Conservation (phyloP, 2,329 filamentous ascomycete species). For the Capronia americana region DNA sequence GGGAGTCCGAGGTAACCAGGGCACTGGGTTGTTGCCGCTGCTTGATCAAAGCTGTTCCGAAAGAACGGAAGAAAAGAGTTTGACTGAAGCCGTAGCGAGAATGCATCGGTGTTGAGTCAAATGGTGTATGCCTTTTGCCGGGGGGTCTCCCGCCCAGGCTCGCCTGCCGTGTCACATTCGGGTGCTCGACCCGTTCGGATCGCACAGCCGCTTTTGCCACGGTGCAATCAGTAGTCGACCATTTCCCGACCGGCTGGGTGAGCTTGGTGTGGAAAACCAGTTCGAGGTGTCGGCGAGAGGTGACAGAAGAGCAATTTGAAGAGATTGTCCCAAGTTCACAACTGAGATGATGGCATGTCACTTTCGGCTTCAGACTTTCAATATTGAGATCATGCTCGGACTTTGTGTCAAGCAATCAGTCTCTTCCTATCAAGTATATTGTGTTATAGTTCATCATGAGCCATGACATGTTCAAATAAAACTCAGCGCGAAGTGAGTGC, state of each 20-base stretch:
- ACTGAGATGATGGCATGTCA: constrained; percentile 7
- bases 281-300: not conserved
- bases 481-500: not conserved
- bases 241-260: not conserved
- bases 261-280: not conserved
- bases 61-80: not conserved
- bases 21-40: not conserved
- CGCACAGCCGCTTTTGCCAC: not conserved
- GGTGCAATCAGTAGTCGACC: not conserved
- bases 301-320: not conserved
- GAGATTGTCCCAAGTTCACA: not conserved
- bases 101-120: not conserved
- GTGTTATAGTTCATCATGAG: constrained; percentile 52
- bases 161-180: not conserved
- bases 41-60: not conserved
- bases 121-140: not conserved
- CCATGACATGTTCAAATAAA: constrained; percentile 19
- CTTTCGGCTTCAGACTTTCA: constrained; percentile 38
- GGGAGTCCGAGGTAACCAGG: too few relatives aligned
- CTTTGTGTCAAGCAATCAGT: constrained; percentile 46
- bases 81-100: not conserved
- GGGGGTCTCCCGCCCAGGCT: not conserved
- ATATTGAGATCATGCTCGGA: constrained; percentile 37
- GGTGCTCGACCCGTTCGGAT: not conserved
- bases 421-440: constrained; percentile 57